Evolutionary conservation across 345 rosid species (phyloP), one percentile per base, ranked within the genome.

Genomic region (Salix brachista): DNA sequence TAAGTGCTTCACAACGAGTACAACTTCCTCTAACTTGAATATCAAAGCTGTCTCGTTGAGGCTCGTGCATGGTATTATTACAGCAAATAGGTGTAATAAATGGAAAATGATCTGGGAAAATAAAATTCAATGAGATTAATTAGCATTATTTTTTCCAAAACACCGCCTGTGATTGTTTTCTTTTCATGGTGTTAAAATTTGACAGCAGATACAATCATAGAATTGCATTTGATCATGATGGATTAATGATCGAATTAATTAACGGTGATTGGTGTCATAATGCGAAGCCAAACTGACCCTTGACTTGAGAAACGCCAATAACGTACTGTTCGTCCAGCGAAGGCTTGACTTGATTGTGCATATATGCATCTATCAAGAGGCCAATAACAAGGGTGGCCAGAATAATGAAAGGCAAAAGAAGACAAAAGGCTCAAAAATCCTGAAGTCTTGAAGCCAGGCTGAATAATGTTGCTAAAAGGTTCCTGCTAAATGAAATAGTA

Each of bases 11-110:
- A 41, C 25, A 36, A 39, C 23, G n/a, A 66, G 56, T 65, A 19
- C 64, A 30, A 32, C 75, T 50, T 14, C 37, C 80, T 82, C 70
- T 78, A 79, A 87, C 78, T 81, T 88, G 87, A 28, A 88, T 88
- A 65, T 83, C 83, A 72, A 86, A 84, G 86, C 83, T 85, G 68
- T 87, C 80, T 50, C 75, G 80, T 76, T 74, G 84, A 71, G 74
- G 82, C 44, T 21, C 84, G 71, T 44, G 78, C 82, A 75, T 79
- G 67, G 79, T 73, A 5, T 36, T 36, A 5, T 36, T 5, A 36
- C 37, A 36, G 7, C 37, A 36, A 36, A 36, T 5, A 5, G 37
- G 0, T 36, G 37, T 5, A 36, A 36, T 36, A 46, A 14, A 46
- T 14, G 6, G 18, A 56, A 56, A 21, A 56, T n/a, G 26, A 56